Evolutionary conservation across 2,329 filamentous ascomycete species (phyloP).

Genomic region (Hypoxylon sp.): DNA sequence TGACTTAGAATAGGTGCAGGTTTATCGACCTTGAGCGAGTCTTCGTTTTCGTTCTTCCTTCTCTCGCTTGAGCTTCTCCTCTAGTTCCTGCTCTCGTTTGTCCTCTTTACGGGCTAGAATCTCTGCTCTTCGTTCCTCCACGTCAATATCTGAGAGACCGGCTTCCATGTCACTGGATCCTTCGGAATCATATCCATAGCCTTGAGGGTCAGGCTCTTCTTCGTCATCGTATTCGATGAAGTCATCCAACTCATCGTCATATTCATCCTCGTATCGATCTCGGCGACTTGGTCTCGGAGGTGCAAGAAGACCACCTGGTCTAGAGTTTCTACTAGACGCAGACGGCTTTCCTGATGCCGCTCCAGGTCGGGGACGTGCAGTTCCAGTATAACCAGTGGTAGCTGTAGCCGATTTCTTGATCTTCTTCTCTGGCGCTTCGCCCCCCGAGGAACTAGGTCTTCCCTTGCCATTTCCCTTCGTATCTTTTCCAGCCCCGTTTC

Average conservation of each 20-base stretch:
- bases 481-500: constrained; percentile 45
- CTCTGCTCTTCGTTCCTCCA: constrained; percentile 75
- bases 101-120: constrained; percentile 76
- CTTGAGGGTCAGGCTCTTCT: constrained; percentile 56
- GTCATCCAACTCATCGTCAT: constrained; percentile 70
- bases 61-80: constrained; percentile 51
- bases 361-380: constrained; percentile 68
- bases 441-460: constrained; percentile 49
- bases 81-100: constrained; percentile 65
- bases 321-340: constrained; percentile 38
- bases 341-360: constrained; percentile 51
- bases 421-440: constrained; percentile 65
- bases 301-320: constrained; percentile 52
- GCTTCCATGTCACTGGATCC: constrained; percentile 84
- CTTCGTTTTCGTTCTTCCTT: constrained; percentile 51
- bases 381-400: constrained; percentile 75
- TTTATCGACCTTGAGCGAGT: constrained; percentile 36
- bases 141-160: constrained; percentile 77
- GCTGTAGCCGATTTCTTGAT: constrained; percentile 70
- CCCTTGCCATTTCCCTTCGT: constrained; percentile 47
- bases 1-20: neutral
- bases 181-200: constrained; percentile 71
- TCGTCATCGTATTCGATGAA: constrained; percentile 73
- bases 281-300: constrained; percentile 51
- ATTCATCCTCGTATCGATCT: constrained; percentile 68